Conservation (phyloP, 2,329 filamentous ascomycete genomes). For the Ploettnerulaceae sp. region DNA sequence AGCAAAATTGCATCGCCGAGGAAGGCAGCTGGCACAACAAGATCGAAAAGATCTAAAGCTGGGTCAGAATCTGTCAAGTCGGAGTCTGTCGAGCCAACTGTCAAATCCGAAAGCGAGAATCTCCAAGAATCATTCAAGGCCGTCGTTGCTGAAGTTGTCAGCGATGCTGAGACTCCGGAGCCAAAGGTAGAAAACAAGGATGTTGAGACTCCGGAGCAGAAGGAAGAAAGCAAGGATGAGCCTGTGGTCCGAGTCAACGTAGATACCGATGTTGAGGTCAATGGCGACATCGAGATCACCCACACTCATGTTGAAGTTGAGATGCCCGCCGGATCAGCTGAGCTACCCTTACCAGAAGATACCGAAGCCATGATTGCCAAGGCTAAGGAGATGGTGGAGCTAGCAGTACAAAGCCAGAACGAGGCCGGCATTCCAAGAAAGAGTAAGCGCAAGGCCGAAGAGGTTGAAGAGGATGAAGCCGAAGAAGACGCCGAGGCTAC, state of each 20-base stretch:
- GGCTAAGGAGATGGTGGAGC: slow-evolving; percentile 83
- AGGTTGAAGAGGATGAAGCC: slow-evolving; percentile 52
- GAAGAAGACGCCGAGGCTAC: slow-evolving; percentile 44
- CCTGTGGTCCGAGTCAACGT: slow-evolving; percentile 64
- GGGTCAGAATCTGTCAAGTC: slow-evolving; percentile 28
- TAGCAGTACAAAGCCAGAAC: slow-evolving; percentile 45
- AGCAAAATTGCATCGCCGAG: slow-evolving; percentile 46
- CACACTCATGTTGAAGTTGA: slow-evolving; percentile 72
- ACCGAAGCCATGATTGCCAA: slow-evolving; percentile 78
- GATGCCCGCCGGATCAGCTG: slow-evolving; percentile 60
- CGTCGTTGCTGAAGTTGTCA: slow-evolving; percentile 33
- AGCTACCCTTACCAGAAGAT: slow-evolving; percentile 71
- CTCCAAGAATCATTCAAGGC: slow-evolving; percentile 45
- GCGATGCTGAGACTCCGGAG: slow-evolving; percentile 2
- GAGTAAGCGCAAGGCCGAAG: slow-evolving; percentile 69
- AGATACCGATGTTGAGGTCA: slow-evolving; percentile 54
- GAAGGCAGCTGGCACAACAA: slow-evolving; percentile 27
- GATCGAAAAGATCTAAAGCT: slow-evolving; percentile 42
- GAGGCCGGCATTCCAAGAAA: slow-evolving; percentile 34
- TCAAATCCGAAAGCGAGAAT: slow-evolving; percentile 43
- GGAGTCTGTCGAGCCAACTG: slow-evolving; percentile 41
- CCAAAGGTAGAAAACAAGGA: slow-evolving; percentile 11
- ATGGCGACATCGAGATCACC: slow-evolving; percentile 59
- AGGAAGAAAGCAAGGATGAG: slow-evolving; percentile 36
- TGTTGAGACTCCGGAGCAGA: slow-evolving; percentile 14